Percentiles rank a stretch among this genome's conserved stretches.
These are phyloP conservation scores for Botrytis cinerea DNA, from an alignment of 2,329 filamentous ascomycete genomes.

Conservation along the genomic window DNA sequence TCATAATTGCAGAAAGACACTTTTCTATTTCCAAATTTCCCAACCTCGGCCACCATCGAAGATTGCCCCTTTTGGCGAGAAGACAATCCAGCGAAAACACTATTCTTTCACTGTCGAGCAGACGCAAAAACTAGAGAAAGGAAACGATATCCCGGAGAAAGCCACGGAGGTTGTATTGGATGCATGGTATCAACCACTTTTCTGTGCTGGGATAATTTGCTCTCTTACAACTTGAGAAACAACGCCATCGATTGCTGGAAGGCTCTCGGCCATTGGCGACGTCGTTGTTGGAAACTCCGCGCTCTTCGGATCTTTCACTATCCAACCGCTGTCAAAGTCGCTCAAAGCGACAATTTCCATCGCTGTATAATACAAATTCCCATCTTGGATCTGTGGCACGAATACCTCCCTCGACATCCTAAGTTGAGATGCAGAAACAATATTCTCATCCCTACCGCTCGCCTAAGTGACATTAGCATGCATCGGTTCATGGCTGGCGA, in stretches of 20 bases:
- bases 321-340: conserved; percentile 39
- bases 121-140: background rate
- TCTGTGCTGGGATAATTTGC: background rate
- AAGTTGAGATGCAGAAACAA: background rate
- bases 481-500: conserved; percentile 13
- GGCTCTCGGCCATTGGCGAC: conserved; percentile 29
- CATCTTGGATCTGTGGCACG: conserved; percentile 50
- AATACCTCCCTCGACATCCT: conserved; percentile 47
- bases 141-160: background rate
- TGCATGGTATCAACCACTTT: background rate
- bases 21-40: background rate
- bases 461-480: conserved; percentile 44
- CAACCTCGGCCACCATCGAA: background rate
- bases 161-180: background rate
- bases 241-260: conserved; percentile 30
- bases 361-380: conserved; percentile 50
- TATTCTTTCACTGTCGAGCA: background rate
- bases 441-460: conserved; percentile 48
- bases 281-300: conserved; percentile 33
- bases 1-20: background rate
- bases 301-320: conserved; percentile 33
- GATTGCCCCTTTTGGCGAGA: background rate
- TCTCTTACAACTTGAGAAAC: conserved; percentile 1
- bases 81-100: background rate
- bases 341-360: conserved; percentile 48